Evolutionary conservation across 2,329 filamentous ascomycete species (phyloP), one percentile per base, ranked within the genome.

Genomic region (Colletotrichum eleusines): DNA sequence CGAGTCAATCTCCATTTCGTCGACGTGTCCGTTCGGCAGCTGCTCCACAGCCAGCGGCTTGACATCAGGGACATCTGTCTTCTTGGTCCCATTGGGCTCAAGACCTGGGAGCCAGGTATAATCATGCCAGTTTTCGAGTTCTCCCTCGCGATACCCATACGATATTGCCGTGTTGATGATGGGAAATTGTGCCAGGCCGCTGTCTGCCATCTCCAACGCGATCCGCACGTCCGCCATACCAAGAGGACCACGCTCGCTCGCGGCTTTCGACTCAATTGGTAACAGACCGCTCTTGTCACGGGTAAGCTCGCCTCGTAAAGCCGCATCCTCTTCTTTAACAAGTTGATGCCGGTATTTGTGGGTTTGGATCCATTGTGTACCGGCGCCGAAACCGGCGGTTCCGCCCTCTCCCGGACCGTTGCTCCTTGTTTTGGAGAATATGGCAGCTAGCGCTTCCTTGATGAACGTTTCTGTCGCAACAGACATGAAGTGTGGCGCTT

Each of bases 171-270:
- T 90, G 35, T 90, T 87, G 46, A 97, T 84, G 31, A 94, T 85
- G 0, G 93, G 94, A 82, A 96, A 95, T 71, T 93, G 90, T 12
- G 90, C 90, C 73, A 97, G 86, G 70, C 93, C 91, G 33, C 88
- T 89, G 64, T 96, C 93, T 16, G 92, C 90, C 73, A 97, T 87
- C 70, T 92, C 89, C 20, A 97, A 80, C 0, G 93, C 90, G 3
- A 97, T 83, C 46, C 92, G 88, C 58, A 98, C 81, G 78, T 98
- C 95, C 23, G 91, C 89, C 82, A 95, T 91, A 18, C 90, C 90
- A 1, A 98, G 81, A 0, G 93, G 89, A 7, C 90, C 88, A 48
- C 94, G 86, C 75, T 92, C 89, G 66, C 89, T 89, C 20, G 92
- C 91, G 63, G 92, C 91, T 77, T 92, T 94, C 3, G 92, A 89